phyloP scores from a whole-genome alignment of 768 basidiomycete genomes.

The Hygrophorus pudorinus region DNA sequence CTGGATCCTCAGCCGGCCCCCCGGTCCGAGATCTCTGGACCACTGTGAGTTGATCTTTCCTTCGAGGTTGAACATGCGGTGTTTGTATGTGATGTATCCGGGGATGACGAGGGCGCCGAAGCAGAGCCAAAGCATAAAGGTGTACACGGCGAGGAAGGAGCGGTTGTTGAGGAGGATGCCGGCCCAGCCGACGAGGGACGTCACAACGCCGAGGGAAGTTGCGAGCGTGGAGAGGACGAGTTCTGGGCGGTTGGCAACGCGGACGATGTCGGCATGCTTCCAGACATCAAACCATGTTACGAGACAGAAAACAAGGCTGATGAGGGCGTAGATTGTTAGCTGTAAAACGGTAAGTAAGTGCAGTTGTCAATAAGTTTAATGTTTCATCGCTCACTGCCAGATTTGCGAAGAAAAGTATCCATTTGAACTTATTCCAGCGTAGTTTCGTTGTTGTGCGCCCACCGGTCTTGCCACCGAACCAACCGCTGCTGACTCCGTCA shows the following conservation, averaged over 20 bases:
- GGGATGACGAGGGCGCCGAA: conserved; percentile 64
- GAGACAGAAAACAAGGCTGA: conserved; percentile 53
- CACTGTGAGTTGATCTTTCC: conserved; percentile 74
- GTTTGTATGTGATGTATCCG: conserved; percentile 72
- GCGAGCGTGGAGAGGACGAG: conserved; percentile 64
- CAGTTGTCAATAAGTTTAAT: conserved; percentile 2
- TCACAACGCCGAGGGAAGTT: conserved; percentile 46
- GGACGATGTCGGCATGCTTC: conserved; percentile 57
- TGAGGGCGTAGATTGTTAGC: conserved; percentile 52
- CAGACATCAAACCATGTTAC: conserved; percentile 74
- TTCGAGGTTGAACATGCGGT: conserved; percentile 65
- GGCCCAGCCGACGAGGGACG: conserved; percentile 68
- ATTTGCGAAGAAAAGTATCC: conserved; percentile 64
- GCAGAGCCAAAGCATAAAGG: conserved; percentile 67
- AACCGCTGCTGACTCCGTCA: conserved; percentile 28
- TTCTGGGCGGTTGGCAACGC: conserved; percentile 57
- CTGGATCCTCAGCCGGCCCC: conserved; percentile 58
- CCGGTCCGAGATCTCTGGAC: conserved; percentile 49
- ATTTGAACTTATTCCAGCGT: conserved; percentile 82
- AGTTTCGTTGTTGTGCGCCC: conserved; percentile 29
- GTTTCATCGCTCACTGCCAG: conserved; percentile 20
- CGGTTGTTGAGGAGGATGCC: conserved; percentile 80
- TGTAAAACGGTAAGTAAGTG: conserved; percentile 6
- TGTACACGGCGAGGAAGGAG: conserved; percentile 67
- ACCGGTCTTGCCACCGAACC: conserved; percentile 32